Base-by-base conservation (phyloP, 108 stramenopile species). In the Cyclostephanos invisitatus region DNA sequence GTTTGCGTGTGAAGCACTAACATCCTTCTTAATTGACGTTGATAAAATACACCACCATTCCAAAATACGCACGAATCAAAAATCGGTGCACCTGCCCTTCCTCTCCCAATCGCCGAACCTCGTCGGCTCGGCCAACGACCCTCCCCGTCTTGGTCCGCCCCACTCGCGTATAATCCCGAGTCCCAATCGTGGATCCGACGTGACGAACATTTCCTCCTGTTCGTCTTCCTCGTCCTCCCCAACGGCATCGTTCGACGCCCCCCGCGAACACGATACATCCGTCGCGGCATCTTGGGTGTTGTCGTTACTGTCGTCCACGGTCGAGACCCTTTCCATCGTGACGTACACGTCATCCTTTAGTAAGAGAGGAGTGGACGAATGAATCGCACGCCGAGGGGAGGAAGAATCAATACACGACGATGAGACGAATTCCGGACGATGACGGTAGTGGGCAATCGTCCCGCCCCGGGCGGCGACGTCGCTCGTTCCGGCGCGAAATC, bases 41-140 rank as follows among this genome's bases (percentile, higher is more conserved):
- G 5, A 21, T 12, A 22, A 20, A 21, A 8, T 54, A 15, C 29
- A n/a, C n/a, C n/a, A n/a, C n/a, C n/a, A n/a, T n/a, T 29, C 3
- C 32, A n/a, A 5, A 11, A 29, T 11, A 5, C 27, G 27, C 8
- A 0, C 1, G n/a, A n/a, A 27, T 83, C 67, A 93, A 74, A 99
- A 99, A 75, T 99, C 98, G 14, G 96, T 91, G 59, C 94, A 96
- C 14, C 98, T 78, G 2, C 98, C 98, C 72, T 97, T 96, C 28
- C 98, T 87, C 80, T 99, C 98, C 98, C 98, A 99, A 82, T 99
- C 98, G 12, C 98, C 98, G 83, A 91, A 99, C 25, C 98, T 80
- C 24, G 98, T 99, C 12, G 98, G 98, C 77, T 99, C 98, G 21
- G 90, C 78, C 35, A 96, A 64, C 57, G 78, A 64, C 37, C 98